phyloP scores from a whole-genome alignment of 2,329 filamentous ascomycete genomes.

The Diplodia seriata region DNA sequence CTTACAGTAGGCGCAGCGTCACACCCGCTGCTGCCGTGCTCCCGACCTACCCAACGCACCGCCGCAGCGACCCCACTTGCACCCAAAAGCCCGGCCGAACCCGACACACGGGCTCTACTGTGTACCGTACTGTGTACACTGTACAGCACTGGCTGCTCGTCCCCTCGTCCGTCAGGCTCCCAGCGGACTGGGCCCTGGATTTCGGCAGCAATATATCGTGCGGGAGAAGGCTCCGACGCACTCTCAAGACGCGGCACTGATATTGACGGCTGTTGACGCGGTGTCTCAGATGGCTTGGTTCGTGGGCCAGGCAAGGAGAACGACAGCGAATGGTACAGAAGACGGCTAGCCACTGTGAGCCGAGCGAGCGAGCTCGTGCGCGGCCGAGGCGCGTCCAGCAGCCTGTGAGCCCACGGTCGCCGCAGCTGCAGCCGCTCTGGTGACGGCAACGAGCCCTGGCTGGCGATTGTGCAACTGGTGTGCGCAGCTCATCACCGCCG shows the following conservation, averaged over 20 bases:
- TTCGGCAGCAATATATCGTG: conserved; percentile 7
- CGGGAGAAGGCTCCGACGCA: neutral
- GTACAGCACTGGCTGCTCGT: neutral
- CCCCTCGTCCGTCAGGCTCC: conserved; percentile 4
- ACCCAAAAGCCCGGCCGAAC: neutral
- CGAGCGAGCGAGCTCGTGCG: neutral
- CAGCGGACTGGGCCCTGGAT: neutral
- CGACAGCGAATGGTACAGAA: neutral
- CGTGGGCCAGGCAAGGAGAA: conserved; percentile 7
- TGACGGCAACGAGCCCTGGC: neutral
- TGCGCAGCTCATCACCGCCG: neutral
- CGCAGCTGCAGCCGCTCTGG: neutral
- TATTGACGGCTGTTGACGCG: neutral
- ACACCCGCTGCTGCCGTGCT: conserved; percentile 24
- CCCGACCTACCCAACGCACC: neutral
- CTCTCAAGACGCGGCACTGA: too few species aligned
- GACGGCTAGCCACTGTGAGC: neutral
- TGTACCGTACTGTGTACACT: too few species aligned
- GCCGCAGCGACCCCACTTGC: conserved; percentile 5
- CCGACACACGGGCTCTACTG: neutral
- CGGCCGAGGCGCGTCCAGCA: conserved; percentile 1
- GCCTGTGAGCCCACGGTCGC: neutral
- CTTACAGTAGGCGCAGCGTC: conserved; percentile 7
- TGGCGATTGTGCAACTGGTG: neutral
- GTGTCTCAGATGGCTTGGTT: conserved; percentile 13